A percentile compares a stretch with the other conserved stretches of the same genome.
Evolutionary conservation across 495 filamentous ascomycete species (phyloP).

Genomic region (Parathielavia appendiculata): DNA sequence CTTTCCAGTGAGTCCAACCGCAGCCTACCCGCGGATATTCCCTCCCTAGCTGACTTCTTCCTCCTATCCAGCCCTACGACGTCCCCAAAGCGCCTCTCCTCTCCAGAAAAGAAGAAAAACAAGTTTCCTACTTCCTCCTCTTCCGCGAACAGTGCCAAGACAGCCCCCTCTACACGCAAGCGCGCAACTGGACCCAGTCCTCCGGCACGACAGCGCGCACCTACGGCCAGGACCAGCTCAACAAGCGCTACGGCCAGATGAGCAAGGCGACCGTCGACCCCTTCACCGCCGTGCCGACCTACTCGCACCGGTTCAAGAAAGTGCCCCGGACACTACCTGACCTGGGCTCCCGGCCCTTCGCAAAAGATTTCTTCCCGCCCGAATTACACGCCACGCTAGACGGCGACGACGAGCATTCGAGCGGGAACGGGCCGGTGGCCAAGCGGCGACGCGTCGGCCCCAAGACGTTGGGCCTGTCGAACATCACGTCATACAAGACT

Average conservation of each 20-base stretch:
- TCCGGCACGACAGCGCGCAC: constrained; percentile 21
- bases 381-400: constrained; percentile 50
- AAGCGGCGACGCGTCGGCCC: constrained; percentile 29
- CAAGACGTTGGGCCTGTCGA: constrained; percentile 32
- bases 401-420: constrained; percentile 32
- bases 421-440: constrained; percentile 4
- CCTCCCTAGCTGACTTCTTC: neutral
- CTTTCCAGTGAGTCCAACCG: constrained; percentile 34
- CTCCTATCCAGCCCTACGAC: constrained; percentile 32
- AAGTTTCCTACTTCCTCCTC: constrained; percentile 43
- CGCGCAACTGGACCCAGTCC: constrained; percentile 22
- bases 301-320: constrained; percentile 44
- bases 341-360: constrained; percentile 39
- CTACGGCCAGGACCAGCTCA: constrained; percentile 48
- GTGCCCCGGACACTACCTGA: constrained; percentile 45
- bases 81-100: constrained; percentile 39
- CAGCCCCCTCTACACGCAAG: constrained; percentile 47
- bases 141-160: constrained; percentile 47
- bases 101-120: constrained; percentile 37
- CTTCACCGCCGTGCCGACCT: constrained; percentile 47
- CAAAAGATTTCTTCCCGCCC: constrained; percentile 47
- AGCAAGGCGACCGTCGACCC: constrained; percentile 48
- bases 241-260: constrained; percentile 44
- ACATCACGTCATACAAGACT: constrained; percentile 29
- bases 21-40: neutral